phyloP scores from a whole-genome alignment of 768 basidiomycete genomes.

The Boletus reticuloceps region DNA sequence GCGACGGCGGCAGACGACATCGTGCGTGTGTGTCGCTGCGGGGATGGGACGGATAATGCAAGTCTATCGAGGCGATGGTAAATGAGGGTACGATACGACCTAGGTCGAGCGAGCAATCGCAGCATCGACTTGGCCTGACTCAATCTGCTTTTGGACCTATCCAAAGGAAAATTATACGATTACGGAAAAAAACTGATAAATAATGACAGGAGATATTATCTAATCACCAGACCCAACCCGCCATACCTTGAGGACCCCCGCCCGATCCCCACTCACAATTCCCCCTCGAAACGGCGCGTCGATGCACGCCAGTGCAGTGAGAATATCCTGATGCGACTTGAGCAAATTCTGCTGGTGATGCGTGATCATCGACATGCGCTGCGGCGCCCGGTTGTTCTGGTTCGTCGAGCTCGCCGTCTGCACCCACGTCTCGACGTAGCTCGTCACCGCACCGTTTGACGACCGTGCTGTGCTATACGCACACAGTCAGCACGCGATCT shows the following conservation, averaged over 20 bases:
- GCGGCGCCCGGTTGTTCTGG: slow-evolving; percentile 65
- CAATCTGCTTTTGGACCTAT: slow-evolving; percentile 25
- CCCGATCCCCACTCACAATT: slow-evolving; percentile 86
- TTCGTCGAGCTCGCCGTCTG: slow-evolving; percentile 38
- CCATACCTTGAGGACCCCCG: slow-evolving; percentile 92
- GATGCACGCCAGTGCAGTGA: slow-evolving; percentile 81
- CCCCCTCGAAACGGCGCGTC: slow-evolving; percentile 93
- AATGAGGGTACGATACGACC: slow-evolving; percentile 24
- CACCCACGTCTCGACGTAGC: slow-evolving; percentile 66
- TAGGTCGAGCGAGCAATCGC: slow-evolving; percentile 33
- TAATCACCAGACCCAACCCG: slow-evolving; percentile 57
- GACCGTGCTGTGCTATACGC: slow-evolving; percentile 29
- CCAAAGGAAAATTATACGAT: not conserved
- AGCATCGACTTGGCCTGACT: slow-evolving; percentile 31
- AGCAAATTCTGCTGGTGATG: slow-evolving; percentile 83
- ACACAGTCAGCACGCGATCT: slow-evolving; percentile 1
- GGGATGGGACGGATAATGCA: not conserved
- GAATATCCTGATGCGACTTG: slow-evolving; percentile 85
- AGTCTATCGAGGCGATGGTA: slow-evolving; percentile 10
- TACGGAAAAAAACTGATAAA: not conserved
- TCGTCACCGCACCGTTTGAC: slow-evolving; percentile 44
- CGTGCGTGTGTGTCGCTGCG: slow-evolving; percentile 14
- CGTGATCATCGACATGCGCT: slow-evolving; percentile 74
- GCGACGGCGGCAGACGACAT: slow-evolving; percentile 52
- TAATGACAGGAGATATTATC: not conserved